Base-by-base conservation (phyloP, 805 yeast species). In the Pichia pseudocactophila region DNA sequence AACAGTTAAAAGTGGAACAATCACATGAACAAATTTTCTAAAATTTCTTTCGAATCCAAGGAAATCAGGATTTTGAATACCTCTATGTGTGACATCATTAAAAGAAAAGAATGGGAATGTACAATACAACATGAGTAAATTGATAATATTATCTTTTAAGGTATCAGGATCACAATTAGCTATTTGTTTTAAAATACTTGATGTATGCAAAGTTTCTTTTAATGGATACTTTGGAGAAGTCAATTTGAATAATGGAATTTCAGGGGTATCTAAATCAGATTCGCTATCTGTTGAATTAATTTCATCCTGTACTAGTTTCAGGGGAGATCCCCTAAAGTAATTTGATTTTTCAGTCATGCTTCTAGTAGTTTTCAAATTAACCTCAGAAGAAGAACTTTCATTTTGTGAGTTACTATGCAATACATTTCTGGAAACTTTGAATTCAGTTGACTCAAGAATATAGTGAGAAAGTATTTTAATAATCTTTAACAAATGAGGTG, bases 1-100 rank as follows among this genome's bases (percentile, higher is more conserved):
- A 44, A 68, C 69, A 25, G 60, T 53, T 13, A 71, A 50, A 1
- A 73, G 62, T 28, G 56, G 56, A 13, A 65, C 57, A 3, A 73
- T 50, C 2, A 76, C 60, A 7, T 46, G 33, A 15, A 62, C 48
- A 7, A 57, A 46, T 16, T 34, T 43, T 18, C 34, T 49, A 36
- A 54, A 57, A 16, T 32, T 46, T 15, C 36, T 17, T 25, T 53
- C 60, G 43, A 58, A 55, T 10, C 22, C 26, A 1, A 38, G 30
- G 20, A 54, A 49, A 34, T 50, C 42, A 4, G 44, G 28, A 3
- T 12, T 16, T 13, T 30, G 19, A 6, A 27, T 31, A 10, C 38
- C 40, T 25, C 22, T 28, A 12, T 36, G 30, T 28, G 43, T 48
- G 4, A 41, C 35, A 28, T 39, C 46, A 19, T 45, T 43, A 40